Evolutionary conservation across 1,284 basidiomycete genomes (phyloP).

Genomic region (Cystobasidium pallidum): DNA sequence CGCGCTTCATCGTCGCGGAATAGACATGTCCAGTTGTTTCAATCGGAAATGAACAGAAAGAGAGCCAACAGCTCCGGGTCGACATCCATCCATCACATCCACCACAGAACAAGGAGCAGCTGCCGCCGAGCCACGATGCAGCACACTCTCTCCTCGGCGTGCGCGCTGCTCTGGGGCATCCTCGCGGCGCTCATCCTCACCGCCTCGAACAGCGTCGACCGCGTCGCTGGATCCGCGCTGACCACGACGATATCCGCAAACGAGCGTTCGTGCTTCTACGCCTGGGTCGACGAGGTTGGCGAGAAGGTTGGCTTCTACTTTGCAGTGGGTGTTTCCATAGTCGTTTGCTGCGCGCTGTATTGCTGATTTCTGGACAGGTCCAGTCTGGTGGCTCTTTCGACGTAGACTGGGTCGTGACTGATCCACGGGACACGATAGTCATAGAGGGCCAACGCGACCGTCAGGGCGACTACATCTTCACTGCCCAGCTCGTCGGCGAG

Average conservation of each 20-base stretch:
- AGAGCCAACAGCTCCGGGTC: not conserved
- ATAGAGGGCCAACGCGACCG: conserved; percentile 84
- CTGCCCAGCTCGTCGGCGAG: conserved; percentile 90
- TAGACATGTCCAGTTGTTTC: not conserved
- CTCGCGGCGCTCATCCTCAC: conserved; percentile 26
- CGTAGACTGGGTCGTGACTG: conserved; percentile 90
- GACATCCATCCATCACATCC: not conserved
- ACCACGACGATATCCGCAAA: conserved; percentile 84
- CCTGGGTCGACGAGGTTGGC: conserved; percentile 90
- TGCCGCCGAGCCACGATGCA: not conserved
- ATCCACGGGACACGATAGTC: conserved; percentile 82
- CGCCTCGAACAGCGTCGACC: not conserved
- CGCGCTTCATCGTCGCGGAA: conserved; percentile 11
- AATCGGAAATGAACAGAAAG: conserved; percentile 10
- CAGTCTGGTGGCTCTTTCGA: conserved; percentile 98
- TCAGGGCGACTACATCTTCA: conserved; percentile 96
- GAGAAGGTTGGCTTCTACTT: conserved; percentile 81
- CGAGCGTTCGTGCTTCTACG: conserved; percentile 90
- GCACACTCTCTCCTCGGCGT: conserved; percentile 26
- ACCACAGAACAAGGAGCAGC: not conserved
- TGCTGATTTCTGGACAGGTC: conserved; percentile 59
- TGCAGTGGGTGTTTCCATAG: conserved; percentile 60
- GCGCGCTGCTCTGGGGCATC: conserved; percentile 22
- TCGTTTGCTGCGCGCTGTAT: not conserved
- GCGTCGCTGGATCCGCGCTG: conserved; percentile 66